Conservation (phyloP, 2,329 filamentous ascomycete genomes). For the Biscogniauxia marginata region DNA sequence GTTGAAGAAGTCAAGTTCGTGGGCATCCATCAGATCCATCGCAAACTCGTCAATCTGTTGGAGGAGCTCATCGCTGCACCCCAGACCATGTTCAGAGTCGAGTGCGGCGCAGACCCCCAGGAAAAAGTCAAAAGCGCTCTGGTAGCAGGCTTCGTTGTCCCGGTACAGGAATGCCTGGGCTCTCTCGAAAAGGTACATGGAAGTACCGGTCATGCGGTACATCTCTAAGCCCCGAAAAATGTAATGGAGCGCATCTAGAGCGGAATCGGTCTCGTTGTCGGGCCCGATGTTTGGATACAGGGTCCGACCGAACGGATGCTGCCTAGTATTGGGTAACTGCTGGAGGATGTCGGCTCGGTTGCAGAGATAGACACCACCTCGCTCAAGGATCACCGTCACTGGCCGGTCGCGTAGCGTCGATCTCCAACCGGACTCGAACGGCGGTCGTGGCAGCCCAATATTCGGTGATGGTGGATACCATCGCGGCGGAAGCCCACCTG, state of each 20-base stretch:
- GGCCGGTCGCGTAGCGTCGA: conserved; percentile 1
- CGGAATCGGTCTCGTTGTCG: conserved; percentile 1
- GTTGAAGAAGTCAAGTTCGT: conserved; percentile 9
- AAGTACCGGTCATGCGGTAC: conserved; percentile 4
- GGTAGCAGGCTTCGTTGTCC: not conserved
- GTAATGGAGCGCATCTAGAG: conserved; percentile 6
- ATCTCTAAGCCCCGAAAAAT: conserved; percentile 13
- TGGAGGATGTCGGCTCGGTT: conserved; percentile 12
- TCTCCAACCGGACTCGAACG: not conserved
- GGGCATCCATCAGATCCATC: conserved; percentile 9
- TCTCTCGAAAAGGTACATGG: conserved; percentile 16
- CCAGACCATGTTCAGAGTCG: conserved; percentile 15
- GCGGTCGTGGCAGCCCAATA: not conserved
- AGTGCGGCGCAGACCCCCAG: conserved; percentile 12
- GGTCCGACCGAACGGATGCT: conserved; percentile 7
- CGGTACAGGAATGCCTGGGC: conserved; percentile 8
- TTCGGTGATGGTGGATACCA: not conserved
- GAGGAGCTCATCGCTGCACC: conserved; percentile 16
- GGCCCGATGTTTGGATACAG: conserved; percentile 6
- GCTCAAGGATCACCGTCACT: conserved; percentile 1
- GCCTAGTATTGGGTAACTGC: conserved; percentile 13
- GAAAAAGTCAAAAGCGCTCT: conserved; percentile 7
- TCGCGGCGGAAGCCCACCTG: not conserved
- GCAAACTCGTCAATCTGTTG: conserved; percentile 18
- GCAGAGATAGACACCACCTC: conserved; percentile 4